Base-by-base conservation (phyloP, 2,329 filamentous ascomycete genomes). In the Aspergillus sp. region DNA sequence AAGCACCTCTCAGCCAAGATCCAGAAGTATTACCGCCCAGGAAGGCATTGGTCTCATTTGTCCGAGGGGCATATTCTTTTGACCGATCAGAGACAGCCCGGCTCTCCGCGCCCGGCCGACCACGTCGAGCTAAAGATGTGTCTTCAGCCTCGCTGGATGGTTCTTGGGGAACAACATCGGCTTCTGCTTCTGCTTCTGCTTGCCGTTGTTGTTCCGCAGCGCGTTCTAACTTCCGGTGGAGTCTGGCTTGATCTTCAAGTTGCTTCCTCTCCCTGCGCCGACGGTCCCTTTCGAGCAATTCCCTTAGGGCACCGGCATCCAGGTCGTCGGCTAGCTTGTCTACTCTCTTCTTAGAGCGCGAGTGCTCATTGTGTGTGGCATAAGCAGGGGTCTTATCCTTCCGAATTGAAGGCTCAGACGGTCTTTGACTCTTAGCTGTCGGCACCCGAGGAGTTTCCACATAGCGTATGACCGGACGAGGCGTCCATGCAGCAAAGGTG, bases 201-300 rank as follows among this genome's bases (percentile, higher is more conserved):
- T 84, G 82, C 27, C 82, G 82, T 68, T 85, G 80, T 64, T 85
- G 80, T 65, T 87, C 84, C 52, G 82, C 81, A 61, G 73, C 72
- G 59, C 73, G 71, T 61, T 79, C 73, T 48, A 79, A 66, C 63
- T 73, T 79, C 58, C 81, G 80, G 62, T 85, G 80, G 39, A 84
- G 80, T 62, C 75, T 83, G 70, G 89, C 87, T 66, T 86, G 86
- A 68, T 93, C 90, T 55, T 87, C 88, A 63, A 86, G 83, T 56
- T 84, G 85, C 76, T 90, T 93, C 72, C 87, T 87, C 66, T 96
- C 91, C 65, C 85, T 87, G 59, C 95, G 85, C 69, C 93, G 86
- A 66, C 88, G 84, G 71, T 99, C 95, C 61, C 95, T 83, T 69
- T 99, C 95, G 85, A 99, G 89, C 30, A 98, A 82, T 72, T 96